Evolutionary conservation across 2,329 filamentous ascomycete species (phyloP).

Genomic region (Calonectria multiphialidica): DNA sequence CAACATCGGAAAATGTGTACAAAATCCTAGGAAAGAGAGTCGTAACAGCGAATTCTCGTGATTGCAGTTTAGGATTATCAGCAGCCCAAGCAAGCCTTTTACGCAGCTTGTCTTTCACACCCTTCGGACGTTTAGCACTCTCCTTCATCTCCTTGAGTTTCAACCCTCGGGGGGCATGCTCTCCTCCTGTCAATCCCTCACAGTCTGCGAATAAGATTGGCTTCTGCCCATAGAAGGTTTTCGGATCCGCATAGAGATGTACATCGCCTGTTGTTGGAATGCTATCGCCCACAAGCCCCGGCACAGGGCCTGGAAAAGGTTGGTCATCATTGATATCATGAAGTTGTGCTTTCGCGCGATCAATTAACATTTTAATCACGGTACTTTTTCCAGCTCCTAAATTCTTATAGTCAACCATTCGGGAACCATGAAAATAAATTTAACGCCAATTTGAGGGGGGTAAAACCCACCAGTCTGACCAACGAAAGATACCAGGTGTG

Average conservation of each 20-base stretch:
- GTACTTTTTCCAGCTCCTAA: neutral
- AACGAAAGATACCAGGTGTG: neutral
- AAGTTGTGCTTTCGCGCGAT: neutral
- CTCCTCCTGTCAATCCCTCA: slow-evolving; percentile 4
- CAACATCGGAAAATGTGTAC: slow-evolving; percentile 26
- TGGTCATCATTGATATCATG: neutral
- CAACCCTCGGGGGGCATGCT: neutral
- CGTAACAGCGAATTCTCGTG: slow-evolving; percentile 20
- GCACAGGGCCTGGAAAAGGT: neutral
- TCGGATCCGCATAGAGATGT: neutral
- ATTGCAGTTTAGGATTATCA: slow-evolving; percentile 1
- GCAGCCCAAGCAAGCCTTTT: slow-evolving; percentile 7
- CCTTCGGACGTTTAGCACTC: neutral
- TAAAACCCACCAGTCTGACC: neutral
- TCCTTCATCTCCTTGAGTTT: neutral
- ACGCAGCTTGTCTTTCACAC: neutral
- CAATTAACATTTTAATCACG: neutral
- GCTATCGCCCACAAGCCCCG: neutral
- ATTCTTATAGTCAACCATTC: too few species aligned
- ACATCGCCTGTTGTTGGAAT: slow-evolving; percentile 9
- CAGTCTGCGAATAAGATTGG: slow-evolving; percentile 13
- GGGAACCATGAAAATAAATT: too few species aligned
- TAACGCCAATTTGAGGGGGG: too few species aligned
- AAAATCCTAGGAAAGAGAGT: slow-evolving; percentile 23
- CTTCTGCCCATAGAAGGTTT: neutral